phyloP scores from a whole-genome alignment of 768 basidiomycete species.

The Cystobasidium ongulense region DNA sequence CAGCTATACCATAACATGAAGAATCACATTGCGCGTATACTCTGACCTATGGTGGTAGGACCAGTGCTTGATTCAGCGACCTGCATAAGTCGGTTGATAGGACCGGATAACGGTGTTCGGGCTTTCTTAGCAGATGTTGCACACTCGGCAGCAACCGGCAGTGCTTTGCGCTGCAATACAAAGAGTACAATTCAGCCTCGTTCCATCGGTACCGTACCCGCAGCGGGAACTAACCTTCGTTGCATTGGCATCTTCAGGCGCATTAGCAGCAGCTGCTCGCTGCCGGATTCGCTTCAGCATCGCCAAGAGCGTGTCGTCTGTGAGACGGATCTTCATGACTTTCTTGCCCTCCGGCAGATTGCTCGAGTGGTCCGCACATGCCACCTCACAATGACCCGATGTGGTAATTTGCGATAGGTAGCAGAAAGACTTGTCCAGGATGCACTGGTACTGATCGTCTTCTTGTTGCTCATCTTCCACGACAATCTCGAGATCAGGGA shows the following conservation, averaged over 20 bases:
- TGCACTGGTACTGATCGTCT: slow-evolving; percentile 94
- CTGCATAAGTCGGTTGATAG: not conserved
- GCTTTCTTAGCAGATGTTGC: not conserved
- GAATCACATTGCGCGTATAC: not conserved
- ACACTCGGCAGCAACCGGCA: not conserved
- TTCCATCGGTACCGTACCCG: not conserved
- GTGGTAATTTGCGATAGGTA: slow-evolving; percentile 86
- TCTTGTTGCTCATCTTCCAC: slow-evolving; percentile 70
- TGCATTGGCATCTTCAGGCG: not conserved
- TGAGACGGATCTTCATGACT: slow-evolving; percentile 34
- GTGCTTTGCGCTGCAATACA: not conserved
- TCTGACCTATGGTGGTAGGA: not conserved
- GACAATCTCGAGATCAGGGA: slow-evolving; percentile 56
- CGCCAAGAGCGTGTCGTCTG: slow-evolving; percentile 36
- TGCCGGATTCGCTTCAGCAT: slow-evolving; percentile 34
- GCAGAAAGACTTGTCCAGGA: slow-evolving; percentile 83
- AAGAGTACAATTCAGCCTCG: not conserved
- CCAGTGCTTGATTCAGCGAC: not conserved
- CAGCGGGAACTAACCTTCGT: not conserved
- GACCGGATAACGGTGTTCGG: not conserved
- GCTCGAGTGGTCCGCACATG: slow-evolving; percentile 75
- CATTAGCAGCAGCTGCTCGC: slow-evolving; percentile 10
- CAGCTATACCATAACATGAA: too few species aligned
- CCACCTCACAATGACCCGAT: slow-evolving; percentile 57
- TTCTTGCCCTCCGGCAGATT: slow-evolving; percentile 54